Conservation (phyloP, 148 eudicot species). For the Rhododendron simsii region DNA sequence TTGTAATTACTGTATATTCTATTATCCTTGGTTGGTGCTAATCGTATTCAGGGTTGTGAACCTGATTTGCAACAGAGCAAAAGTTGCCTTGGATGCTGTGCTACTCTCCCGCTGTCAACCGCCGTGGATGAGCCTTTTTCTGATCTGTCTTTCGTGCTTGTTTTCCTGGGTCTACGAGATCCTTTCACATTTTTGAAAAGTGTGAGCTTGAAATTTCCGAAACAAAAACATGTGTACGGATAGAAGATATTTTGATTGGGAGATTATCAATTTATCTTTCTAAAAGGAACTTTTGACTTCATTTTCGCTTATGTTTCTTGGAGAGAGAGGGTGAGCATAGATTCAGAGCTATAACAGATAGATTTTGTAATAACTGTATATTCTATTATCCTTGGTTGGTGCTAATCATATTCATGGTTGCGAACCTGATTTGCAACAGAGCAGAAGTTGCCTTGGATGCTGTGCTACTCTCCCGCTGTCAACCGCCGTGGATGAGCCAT, state of each 20-base stretch:
- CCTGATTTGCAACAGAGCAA: slow-evolving; percentile 86
- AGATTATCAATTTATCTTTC: too few relatives aligned
- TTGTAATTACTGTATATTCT: background rate
- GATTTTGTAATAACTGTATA: background rate
- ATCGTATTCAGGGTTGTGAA: slow-evolving; percentile 12
- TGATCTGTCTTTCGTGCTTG: too few relatives aligned
- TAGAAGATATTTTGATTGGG: too few relatives aligned
- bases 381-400: background rate
- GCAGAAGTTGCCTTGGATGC: slow-evolving; percentile 94
- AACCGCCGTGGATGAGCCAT: slow-evolving; percentile 58
- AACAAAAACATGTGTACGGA: too few relatives aligned
- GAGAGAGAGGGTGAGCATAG: background rate
- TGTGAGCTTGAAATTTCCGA: too few relatives aligned
- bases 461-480: slow-evolving; percentile 54
- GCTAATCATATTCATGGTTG: slow-evolving; percentile 7
- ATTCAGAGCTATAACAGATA: background rate
- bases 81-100: slow-evolving; percentile 87
- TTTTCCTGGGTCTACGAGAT: too few relatives aligned
- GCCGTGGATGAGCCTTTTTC: slow-evolving; percentile 53
- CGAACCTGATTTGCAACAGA: slow-evolving; percentile 70
- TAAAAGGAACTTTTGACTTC: background rate
- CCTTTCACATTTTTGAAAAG: too few relatives aligned
- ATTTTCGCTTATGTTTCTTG: background rate
- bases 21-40: background rate
- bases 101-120: slow-evolving; percentile 45